phyloP scores from a whole-genome alignment of 2,329 filamentous ascomycete species.

The Xylariales sp. region DNA sequence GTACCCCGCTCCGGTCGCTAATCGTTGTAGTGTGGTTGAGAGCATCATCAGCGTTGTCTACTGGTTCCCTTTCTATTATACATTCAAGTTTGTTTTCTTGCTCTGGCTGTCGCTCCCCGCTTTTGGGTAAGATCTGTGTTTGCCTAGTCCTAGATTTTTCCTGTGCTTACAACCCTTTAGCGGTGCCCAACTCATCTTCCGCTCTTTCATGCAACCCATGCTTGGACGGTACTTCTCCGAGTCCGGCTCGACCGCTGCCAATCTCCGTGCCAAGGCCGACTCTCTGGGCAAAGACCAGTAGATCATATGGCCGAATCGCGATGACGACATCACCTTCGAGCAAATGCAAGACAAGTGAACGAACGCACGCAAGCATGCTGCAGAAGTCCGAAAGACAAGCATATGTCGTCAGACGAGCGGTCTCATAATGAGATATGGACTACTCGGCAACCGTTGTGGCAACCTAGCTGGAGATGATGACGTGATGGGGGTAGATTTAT shows the following conservation, averaged over 20 bases:
- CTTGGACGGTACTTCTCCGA: constrained; percentile 89
- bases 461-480: constrained; percentile 25
- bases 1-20: constrained; percentile 28
- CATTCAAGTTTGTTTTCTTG: constrained; percentile 98
- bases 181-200: constrained; percentile 96
- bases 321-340: constrained; percentile 36
- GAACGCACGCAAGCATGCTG: constrained; percentile 38
- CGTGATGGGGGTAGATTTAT: constrained; percentile 16
- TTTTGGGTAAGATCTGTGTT: constrained; percentile 76
- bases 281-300: constrained; percentile 77
- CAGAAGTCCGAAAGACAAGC: constrained; percentile 36
- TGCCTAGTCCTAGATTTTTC: constrained; percentile 15
- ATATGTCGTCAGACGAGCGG: constrained; percentile 29
- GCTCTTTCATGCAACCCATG: constrained; percentile 91
- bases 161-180: constrained; percentile 59
- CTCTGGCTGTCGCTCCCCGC: constrained; percentile 97
- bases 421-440: constrained; percentile 28
- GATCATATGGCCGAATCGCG: constrained; percentile 43
- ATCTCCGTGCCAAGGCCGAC: constrained; percentile 89
- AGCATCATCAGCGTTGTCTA: constrained; percentile 86
- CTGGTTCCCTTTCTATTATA: constrained; percentile 99
- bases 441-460: constrained; percentile 10
- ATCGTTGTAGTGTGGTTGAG: constrained; percentile 72
- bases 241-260: constrained; percentile 79
- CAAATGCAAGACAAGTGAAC: constrained; percentile 38